Conservation (phyloP, 2,329 filamentous ascomycete genomes). For the Fusarium udum region DNA sequence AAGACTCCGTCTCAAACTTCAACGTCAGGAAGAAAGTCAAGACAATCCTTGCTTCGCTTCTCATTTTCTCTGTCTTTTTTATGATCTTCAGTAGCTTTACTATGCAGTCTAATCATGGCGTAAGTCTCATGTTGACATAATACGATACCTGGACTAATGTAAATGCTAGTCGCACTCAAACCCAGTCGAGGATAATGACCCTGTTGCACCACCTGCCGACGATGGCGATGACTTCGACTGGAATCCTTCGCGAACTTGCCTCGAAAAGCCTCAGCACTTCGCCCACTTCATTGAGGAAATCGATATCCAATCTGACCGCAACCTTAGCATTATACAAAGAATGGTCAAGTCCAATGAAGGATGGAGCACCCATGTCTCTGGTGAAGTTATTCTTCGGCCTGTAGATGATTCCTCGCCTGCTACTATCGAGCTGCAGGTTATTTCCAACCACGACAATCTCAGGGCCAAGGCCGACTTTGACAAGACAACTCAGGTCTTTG, state of each 20-base stretch:
- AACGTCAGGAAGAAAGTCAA: slow-evolving; percentile 43
- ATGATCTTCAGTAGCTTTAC: slow-evolving; percentile 41
- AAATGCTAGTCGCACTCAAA: slow-evolving; percentile 24
- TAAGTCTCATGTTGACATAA: slow-evolving; percentile 29
- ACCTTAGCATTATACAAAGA: slow-evolving; percentile 54
- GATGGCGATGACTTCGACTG: slow-evolving; percentile 40
- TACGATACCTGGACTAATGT: neutral
- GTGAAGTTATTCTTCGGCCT: slow-evolving; percentile 57
- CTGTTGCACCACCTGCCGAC: slow-evolving; percentile 38
- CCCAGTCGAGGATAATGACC: slow-evolving; percentile 34
- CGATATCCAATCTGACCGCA: slow-evolving; percentile 48
- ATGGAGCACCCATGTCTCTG: slow-evolving; percentile 52
- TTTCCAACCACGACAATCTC: slow-evolving; percentile 57
- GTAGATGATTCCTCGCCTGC: slow-evolving; percentile 46
- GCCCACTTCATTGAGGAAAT: neutral
- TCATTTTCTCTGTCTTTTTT: slow-evolving; percentile 48
- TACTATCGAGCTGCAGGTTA: slow-evolving; percentile 55
- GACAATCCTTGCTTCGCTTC: slow-evolving; percentile 45
- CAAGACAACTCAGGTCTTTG: slow-evolving; percentile 49
- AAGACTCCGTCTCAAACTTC: slow-evolving; percentile 27
- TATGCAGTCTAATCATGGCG: slow-evolving; percentile 35
- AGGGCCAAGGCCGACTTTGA: slow-evolving; percentile 48
- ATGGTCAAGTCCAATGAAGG: slow-evolving; percentile 36
- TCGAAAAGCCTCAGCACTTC: slow-evolving; percentile 16
- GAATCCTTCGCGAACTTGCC: slow-evolving; percentile 42